Conservation (phyloP, 2,329 filamentous ascomycete genomes). For the Parastagonospora nodorum region DNA sequence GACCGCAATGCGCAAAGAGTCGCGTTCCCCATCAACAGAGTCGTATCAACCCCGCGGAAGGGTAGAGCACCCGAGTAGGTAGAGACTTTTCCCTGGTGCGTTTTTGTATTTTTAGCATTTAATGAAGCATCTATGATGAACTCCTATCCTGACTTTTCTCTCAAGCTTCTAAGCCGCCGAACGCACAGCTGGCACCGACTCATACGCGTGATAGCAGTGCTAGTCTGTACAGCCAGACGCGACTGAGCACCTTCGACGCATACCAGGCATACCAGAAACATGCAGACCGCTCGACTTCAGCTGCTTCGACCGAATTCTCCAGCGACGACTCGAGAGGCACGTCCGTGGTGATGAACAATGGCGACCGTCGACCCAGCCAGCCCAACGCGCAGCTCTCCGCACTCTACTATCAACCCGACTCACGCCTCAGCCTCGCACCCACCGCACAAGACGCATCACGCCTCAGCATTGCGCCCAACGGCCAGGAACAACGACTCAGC, state of each 20-base stretch:
- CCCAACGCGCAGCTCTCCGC: conserved; percentile 18
- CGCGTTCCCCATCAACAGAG: conserved; percentile 25
- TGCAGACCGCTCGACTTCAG: conserved; percentile 17
- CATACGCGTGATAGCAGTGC: conserved; percentile 38
- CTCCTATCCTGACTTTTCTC: conserved; percentile 30
- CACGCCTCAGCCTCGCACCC: conserved; percentile 33
- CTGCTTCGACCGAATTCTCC: conserved; percentile 15
- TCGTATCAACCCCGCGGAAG: conserved; percentile 21
- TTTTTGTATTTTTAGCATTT: conserved; percentile 32
- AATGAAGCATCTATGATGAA: conserved; percentile 22
- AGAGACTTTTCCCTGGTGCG: conserved; percentile 29
- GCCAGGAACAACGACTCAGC: conserved; percentile 32
- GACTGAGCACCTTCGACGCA: conserved; percentile 23
- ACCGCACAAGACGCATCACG: neutral
- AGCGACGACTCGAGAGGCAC: conserved; percentile 23
- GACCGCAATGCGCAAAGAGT: conserved; percentile 24
- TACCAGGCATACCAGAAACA: conserved; percentile 22
- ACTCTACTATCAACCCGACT: conserved; percentile 20
- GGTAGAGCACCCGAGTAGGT: conserved; percentile 40
- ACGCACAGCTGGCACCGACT: conserved; percentile 24
- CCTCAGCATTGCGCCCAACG: neutral
- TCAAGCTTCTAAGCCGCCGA: conserved; percentile 26
- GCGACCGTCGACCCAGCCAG: conserved; percentile 17
- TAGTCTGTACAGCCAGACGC: conserved; percentile 40
- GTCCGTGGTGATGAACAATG: conserved; percentile 16